phyloP scores from a whole-genome alignment of 2,329 filamentous ascomycete genomes.

The Aspergillus spinulosporus region DNA sequence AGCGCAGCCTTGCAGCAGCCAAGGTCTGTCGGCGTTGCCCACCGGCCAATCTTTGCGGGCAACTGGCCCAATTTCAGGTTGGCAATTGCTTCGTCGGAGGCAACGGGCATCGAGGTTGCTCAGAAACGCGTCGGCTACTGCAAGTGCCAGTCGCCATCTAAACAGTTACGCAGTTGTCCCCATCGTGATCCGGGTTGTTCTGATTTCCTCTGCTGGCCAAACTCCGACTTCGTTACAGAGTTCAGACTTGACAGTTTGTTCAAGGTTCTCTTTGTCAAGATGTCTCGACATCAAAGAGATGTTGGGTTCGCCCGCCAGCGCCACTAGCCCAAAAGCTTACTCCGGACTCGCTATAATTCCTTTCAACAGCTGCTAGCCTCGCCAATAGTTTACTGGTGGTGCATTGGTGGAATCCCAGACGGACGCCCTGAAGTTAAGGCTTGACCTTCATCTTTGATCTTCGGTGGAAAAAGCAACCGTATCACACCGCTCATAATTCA shows the following conservation, averaged over 20 bases:
- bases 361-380: background rate
- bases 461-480: background rate
- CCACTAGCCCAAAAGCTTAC: background rate
- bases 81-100: conserved; percentile 6
- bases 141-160: background rate
- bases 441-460: background rate
- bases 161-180: background rate
- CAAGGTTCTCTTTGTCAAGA: background rate
- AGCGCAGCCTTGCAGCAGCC: conserved; percentile 20
- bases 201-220: conserved; percentile 3
- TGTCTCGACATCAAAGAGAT: background rate
- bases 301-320: background rate
- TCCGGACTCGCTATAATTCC: background rate
- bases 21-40: conserved; percentile 9
- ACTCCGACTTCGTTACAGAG: background rate
- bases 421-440: background rate
- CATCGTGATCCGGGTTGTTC: background rate
- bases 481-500: background rate
- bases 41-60: conserved; percentile 16
- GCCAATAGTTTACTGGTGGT: background rate
- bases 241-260: background rate
- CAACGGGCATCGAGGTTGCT: conserved; percentile 8
- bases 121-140: conserved; percentile 3
- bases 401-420: background rate
- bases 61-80: background rate